Base-by-base conservation (phyloP, 2,329 filamentous ascomycete species). In the Fusarium stilboides region DNA sequence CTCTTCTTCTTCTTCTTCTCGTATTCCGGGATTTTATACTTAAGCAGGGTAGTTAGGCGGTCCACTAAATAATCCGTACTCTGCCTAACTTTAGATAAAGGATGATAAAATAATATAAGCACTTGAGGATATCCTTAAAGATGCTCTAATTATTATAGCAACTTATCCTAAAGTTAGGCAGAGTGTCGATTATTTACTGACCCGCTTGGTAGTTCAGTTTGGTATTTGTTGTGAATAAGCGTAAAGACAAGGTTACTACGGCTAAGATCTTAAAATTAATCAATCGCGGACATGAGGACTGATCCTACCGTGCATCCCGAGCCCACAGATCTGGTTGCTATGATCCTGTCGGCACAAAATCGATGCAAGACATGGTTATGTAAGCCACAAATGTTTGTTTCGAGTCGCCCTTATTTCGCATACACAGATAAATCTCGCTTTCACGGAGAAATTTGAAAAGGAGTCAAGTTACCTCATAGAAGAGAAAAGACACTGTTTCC, bases 271-370 rank as follows among this genome's bases (percentile, higher is more conserved):
- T 15, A 22, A 56, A 47, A 20, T 61, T 66, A 63, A 70, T 67
- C 34, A 57, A 67, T 45, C 51, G 26, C 40, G 37, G 28, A 69
- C 53, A 50, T 42, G 43, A 55, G 31, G 50, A 61, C 36, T 31
- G 39, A 67, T 56, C 42, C 17, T 39, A 12, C 51, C 33, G 43
- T n/a, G 43, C 62, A 34, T 65, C n/a, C 62, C 59, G 52, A 57
- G 22, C 37, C n/a, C 28, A 10, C 28, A 31, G 28, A 31, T 31
- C 28, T 31, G 10, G 28, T 31, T 31, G 10, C 28, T 31, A 10
- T 12, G 10, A 31, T 31, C 28, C 10, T 31, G 10, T 13, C 10
- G 13, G 10, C 28, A 31, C 28, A 31, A 31, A 31, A 31, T 31
- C 28, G 28, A 20, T 42, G 20, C 20, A 12, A 39, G 40, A 31